Percentiles rank a stretch among this genome's conserved stretches.
Evolutionary conservation across 2,329 filamentous ascomycete genomes (phyloP).

Genomic region (Aspergillus hiratsukae): DNA sequence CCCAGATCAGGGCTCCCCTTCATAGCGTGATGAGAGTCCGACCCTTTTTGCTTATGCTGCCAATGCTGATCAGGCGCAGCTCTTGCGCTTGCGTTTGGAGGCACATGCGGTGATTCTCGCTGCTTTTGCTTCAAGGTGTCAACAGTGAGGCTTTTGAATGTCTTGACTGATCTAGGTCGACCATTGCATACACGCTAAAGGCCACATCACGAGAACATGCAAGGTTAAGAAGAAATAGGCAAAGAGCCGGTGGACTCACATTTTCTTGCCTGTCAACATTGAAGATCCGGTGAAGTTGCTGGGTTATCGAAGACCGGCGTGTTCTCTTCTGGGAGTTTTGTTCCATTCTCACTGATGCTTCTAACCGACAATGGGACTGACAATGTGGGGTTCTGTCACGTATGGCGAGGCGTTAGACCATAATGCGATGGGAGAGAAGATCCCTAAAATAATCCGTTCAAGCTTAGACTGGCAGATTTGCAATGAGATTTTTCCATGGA

Average conservation of each 20-base stretch:
- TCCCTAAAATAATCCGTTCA: too few species aligned
- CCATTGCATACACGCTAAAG: neutral
- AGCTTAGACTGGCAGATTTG: too few species aligned
- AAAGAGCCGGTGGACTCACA: slow-evolving; percentile 9
- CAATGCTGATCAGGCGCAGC: neutral
- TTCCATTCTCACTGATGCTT: slow-evolving; percentile 7
- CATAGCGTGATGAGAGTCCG: neutral
- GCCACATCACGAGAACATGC: neutral
- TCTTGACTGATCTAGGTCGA: neutral
- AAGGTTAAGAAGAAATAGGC: neutral
- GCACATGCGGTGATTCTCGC: neutral
- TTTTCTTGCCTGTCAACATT: slow-evolving; percentile 12
- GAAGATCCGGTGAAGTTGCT: slow-evolving; percentile 19
- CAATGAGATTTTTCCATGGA: too few species aligned
- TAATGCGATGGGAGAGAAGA: neutral
- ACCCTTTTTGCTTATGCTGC: neutral
- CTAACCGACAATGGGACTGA: neutral
- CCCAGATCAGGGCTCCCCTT: neutral
- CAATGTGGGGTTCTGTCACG: neutral
- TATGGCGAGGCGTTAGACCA: neutral
- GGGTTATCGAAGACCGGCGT: slow-evolving; percentile 19
- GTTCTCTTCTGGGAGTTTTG: slow-evolving; percentile 8
- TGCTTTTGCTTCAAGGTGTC: slow-evolving; percentile 4
- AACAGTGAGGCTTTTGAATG: neutral
- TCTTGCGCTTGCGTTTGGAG: neutral